Evolutionary conservation across 2,329 filamentous ascomycete species (phyloP).

Genomic region (Hymenoscyphus fraxineus): DNA sequence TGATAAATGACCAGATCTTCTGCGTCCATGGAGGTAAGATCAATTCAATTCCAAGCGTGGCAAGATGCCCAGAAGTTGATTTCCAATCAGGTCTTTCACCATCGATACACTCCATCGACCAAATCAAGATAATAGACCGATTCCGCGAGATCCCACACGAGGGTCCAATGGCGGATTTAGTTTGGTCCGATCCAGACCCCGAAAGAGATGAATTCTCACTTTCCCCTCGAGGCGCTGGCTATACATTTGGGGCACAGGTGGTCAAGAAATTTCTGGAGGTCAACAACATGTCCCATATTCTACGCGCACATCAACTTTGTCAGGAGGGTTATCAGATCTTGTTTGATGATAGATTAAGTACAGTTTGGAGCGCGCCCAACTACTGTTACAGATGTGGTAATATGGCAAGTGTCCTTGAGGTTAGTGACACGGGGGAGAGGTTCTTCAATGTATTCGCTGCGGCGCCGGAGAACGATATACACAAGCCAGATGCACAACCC

Average conservation of each 20-base stretch:
- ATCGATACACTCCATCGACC: constrained; percentile 95
- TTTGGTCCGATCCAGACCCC: constrained; percentile 98
- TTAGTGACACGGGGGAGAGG: constrained; percentile 85
- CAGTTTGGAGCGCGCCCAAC: constrained; percentile 95
- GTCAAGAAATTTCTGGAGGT: constrained; percentile 98
- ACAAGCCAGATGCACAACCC: constrained; percentile 81
- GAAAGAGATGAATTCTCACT: constrained; percentile 96
- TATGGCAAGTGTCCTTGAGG: constrained; percentile 93
- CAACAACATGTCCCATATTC: constrained; percentile 95
- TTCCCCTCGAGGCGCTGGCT: constrained; percentile 87
- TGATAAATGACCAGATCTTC: constrained; percentile 98
- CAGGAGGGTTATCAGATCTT: constrained; percentile 97
- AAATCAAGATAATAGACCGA: constrained; percentile 99
- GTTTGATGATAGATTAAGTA: constrained; percentile 90
- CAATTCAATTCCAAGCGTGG: not conserved
- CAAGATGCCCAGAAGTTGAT: not conserved
- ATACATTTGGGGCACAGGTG: constrained; percentile 96
- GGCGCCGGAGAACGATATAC: constrained; percentile 88
- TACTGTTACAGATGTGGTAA: constrained; percentile 87
- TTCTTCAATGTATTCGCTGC: constrained; percentile 99
- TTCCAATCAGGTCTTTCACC: constrained; percentile 63
- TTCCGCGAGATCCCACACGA: constrained; percentile 98
- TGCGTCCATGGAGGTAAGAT: constrained; percentile 83
- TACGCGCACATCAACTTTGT: constrained; percentile 96
- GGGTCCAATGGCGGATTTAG: constrained; percentile 97